phyloP scores from a whole-genome alignment of 768 basidiomycete species.

The Rhodotorula graminis region DNA sequence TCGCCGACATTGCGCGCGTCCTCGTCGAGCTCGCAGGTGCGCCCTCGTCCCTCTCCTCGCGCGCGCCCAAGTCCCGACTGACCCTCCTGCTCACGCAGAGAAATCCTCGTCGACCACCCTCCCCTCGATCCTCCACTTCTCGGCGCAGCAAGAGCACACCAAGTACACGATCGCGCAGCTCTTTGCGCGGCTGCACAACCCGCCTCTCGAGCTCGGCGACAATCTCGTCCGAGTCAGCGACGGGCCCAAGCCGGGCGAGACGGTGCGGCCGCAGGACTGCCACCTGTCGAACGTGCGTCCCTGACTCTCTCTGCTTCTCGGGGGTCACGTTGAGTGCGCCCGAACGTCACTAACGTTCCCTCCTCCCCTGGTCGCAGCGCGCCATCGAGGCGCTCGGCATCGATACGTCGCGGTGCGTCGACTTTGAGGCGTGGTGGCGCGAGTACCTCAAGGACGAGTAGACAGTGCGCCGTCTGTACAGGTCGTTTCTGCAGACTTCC shows the following conservation, averaged over 20 bases:
- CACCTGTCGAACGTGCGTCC: constrained; percentile 55
- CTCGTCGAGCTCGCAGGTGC: constrained; percentile 69
- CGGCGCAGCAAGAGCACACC: constrained; percentile 72
- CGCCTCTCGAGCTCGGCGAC: constrained; percentile 69
- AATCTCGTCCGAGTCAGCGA: constrained; percentile 58
- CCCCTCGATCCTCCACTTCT: constrained; percentile 78
- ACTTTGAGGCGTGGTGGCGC: constrained; percentile 84
- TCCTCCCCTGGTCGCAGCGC: constrained; percentile 37
- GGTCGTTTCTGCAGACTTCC: too few species aligned
- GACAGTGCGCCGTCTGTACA: too few species aligned
- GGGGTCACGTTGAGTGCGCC: too few species aligned
- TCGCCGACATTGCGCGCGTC: constrained; percentile 78
- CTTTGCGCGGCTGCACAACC: constrained; percentile 64
- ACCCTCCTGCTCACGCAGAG: background rate
- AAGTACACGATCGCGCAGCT: constrained; percentile 89
- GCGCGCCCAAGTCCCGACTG: background rate
- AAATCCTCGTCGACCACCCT: constrained; percentile 47
- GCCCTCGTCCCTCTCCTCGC: constrained; percentile 36
- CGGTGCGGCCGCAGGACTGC: constrained; percentile 72
- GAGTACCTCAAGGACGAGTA: constrained; percentile 44
- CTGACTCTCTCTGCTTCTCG: too few species aligned
- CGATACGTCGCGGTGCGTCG: constrained; percentile 49
- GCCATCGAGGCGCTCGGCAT: constrained; percentile 65
- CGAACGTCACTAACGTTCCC: background rate
- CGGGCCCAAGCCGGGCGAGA: constrained; percentile 57